Percentiles rank a stretch among this genome's conserved stretches.
phyloP scores from a whole-genome alignment of 2,329 filamentous ascomycete species.

The Phyllosticta citriasiana region DNA sequence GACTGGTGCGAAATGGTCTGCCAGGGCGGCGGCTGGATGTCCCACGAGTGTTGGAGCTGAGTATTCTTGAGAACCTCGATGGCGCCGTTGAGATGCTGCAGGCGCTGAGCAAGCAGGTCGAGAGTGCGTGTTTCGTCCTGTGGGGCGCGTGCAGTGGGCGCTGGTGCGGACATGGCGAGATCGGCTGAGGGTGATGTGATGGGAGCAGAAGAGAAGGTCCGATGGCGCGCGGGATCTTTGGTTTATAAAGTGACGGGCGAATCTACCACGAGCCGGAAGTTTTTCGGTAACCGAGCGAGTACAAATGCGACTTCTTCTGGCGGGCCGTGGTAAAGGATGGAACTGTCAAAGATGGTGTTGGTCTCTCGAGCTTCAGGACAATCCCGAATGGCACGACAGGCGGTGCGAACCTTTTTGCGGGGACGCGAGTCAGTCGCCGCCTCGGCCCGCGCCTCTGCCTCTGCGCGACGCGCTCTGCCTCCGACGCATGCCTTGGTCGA shows the following conservation, averaged over 20 bases:
- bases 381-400: neutral
- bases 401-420: neutral
- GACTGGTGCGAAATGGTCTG: constrained; percentile 5
- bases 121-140: constrained; percentile 3
- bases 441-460: constrained; percentile 3
- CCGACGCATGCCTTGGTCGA: constrained; percentile 3
- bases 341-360: neutral
- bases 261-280: neutral
- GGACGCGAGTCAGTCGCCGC: constrained; percentile 7
- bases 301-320: neutral
- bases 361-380: neutral
- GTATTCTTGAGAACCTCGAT: constrained; percentile 7
- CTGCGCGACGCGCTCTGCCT: neutral
- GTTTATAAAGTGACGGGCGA: neutral
- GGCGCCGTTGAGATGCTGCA: constrained; percentile 5
- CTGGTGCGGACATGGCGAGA: constrained; percentile 1
- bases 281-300: neutral
- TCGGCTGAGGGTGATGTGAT: neutral
- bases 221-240: neutral
- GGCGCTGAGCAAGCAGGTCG: constrained; percentile 7
- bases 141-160: neutral
- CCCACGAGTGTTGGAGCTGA: neutral
- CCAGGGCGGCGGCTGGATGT: constrained; percentile 1
- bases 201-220: neutral
- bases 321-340: neutral